These are phyloP conservation scores for Ganoderma leucocontextum DNA, from an alignment of 1,284 basidiomycete species.

Conservation along the genomic window DNA sequence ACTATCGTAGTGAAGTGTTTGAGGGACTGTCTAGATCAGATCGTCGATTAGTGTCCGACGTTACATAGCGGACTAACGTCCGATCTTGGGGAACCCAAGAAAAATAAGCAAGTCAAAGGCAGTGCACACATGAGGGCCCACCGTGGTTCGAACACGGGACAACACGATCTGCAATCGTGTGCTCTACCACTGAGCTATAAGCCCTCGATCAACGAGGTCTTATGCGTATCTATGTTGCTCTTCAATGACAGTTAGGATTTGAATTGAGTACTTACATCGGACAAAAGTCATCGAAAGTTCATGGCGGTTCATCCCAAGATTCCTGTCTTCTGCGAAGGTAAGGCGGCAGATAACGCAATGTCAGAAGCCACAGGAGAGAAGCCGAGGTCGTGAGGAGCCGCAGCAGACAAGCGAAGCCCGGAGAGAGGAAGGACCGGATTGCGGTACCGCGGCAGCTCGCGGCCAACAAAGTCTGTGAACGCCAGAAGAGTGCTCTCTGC, in stretches of 20 bases:
- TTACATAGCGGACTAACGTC: too few relatives aligned
- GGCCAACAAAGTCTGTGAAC: constrained; percentile 16
- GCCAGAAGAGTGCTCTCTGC: neutral
- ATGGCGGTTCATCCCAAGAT: constrained; percentile 17
- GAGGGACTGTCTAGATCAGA: neutral
- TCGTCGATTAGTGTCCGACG: too few relatives aligned
- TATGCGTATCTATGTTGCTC: too few relatives aligned
- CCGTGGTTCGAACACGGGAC: constrained; percentile 10
- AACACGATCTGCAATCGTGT: constrained; percentile 8
- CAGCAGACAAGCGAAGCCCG: constrained; percentile 10
- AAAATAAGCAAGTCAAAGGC: too few relatives aligned
- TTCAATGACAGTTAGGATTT: too few relatives aligned
- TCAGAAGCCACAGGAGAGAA: neutral
- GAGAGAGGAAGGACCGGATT: constrained; percentile 14
- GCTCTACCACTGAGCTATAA: constrained; percentile 10
- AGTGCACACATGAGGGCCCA: constrained; percentile 3
- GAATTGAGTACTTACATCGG: neutral
- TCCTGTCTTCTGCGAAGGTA: constrained; percentile 20
- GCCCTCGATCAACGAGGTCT: too few relatives aligned
- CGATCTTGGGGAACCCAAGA: too few relatives aligned
- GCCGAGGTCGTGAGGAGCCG: neutral
- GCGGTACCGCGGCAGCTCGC: constrained; percentile 17
- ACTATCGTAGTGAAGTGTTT: neutral
- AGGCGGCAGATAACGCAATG: constrained; percentile 14
- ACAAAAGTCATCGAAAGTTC: neutral